phyloP scores from a whole-genome alignment of 2,329 filamentous ascomycete species.

The Waltergamsia citrina region DNA sequence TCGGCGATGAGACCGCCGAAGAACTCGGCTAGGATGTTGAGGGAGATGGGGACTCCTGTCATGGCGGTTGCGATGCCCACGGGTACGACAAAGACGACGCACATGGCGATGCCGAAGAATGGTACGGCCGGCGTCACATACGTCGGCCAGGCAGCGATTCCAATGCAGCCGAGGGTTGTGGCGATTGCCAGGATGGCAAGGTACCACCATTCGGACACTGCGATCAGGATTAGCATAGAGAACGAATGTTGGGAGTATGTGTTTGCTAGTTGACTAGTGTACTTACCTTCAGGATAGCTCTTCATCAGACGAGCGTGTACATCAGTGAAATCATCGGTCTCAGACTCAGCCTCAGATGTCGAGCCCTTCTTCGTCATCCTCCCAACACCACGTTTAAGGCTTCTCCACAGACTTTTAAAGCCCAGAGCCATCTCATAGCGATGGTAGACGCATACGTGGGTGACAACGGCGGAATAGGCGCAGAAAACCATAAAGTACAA shows the following conservation, averaged over 20 bases:
- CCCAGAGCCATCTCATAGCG: conserved; percentile 13
- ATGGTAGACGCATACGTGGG: conserved; percentile 13
- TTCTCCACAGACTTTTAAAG: conserved; percentile 13
- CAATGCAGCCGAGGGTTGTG: conserved; percentile 24
- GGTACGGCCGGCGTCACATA: conserved; percentile 28
- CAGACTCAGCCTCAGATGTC: conserved; percentile 5
- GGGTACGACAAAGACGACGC: conserved; percentile 30
- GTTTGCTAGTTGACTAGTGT: too few species aligned
- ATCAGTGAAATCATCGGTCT: conserved; percentile 10
- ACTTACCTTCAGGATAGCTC: conserved; percentile 12
- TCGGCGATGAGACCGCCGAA: conserved; percentile 27
- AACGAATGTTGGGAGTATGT: too few species aligned
- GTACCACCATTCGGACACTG: conserved; percentile 34
- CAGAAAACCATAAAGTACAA: conserved; percentile 18
- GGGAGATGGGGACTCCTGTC: conserved; percentile 30
- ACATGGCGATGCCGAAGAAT: conserved; percentile 28
- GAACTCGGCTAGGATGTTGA: conserved; percentile 31
- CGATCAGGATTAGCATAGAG: too few species aligned
- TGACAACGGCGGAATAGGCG: conserved; percentile 16
- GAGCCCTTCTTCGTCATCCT: conserved; percentile 1
- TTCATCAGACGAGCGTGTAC: conserved; percentile 16
- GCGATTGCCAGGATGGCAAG: conserved; percentile 18
- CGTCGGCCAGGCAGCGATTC: conserved; percentile 29
- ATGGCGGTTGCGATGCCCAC: conserved; percentile 32
- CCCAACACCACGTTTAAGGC: conserved; percentile 11